Conservation (phyloP, 345 rosid genomes). For the Turritis glabra region DNA sequence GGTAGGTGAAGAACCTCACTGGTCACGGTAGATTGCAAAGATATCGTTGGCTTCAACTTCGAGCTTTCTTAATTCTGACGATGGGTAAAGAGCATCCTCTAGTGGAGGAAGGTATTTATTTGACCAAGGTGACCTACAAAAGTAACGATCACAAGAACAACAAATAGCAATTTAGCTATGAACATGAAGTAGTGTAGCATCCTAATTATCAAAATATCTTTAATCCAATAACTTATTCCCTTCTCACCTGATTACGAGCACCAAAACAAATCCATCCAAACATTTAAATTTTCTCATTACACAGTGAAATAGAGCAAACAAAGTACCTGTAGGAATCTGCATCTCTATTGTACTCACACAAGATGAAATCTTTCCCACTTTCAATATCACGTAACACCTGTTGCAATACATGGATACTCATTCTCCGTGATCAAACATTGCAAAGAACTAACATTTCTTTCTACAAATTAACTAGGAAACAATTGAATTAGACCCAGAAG, state of each 20-base stretch:
- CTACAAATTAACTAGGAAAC: not conserved
- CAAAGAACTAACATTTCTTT: not conserved
- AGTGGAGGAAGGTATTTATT: conserved; percentile 75
- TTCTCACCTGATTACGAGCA: not conserved
- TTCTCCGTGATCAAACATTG: not conserved
- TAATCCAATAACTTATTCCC: not conserved
- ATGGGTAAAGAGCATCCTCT: conserved; percentile 82
- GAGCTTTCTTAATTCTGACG: conserved; percentile 75
- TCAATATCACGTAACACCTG: conserved; percentile 78
- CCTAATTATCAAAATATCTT: not conserved
- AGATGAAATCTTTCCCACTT: conserved; percentile 73
- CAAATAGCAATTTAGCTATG: not conserved
- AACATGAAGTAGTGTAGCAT: not conserved
- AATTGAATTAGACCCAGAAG: conserved; percentile 6
- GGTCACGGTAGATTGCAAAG: conserved; percentile 93
- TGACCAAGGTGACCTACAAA: conserved; percentile 92
- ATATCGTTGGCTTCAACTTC: conserved; percentile 91
- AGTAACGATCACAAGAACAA: conserved; percentile 6
- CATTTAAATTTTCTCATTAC: not conserved
- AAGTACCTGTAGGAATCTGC: conserved; percentile 90
- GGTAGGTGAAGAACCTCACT: conserved; percentile 97
- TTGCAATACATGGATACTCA: not conserved
- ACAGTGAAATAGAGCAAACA: not conserved
- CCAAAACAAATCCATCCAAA: conserved; percentile 8
- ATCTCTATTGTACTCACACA: conserved; percentile 97